Percentiles rank a stretch among this genome's conserved stretches.
Evolutionary conservation across 805 yeast species (phyloP).

Genomic region (Ogataea pini): DNA sequence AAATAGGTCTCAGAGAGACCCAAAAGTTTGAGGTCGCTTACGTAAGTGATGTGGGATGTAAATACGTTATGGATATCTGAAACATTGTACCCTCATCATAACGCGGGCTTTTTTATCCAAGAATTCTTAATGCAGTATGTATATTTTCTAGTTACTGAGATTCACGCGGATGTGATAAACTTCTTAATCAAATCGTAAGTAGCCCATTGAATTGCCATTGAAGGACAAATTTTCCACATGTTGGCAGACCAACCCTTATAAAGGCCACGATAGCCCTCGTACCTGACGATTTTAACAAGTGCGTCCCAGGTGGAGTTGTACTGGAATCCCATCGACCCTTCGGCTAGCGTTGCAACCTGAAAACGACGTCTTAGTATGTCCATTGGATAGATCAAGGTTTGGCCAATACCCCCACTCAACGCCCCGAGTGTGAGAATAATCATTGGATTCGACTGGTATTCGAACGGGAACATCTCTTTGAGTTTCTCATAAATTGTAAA

Average conservation of each 20-base stretch:
- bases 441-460: conserved; percentile 34
- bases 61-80: neutral
- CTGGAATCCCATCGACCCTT: conserved; percentile 75
- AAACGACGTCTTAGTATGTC: conserved; percentile 86
- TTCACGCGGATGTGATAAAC: conserved; percentile 16
- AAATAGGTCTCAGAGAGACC: neutral
- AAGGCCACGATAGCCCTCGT: conserved; percentile 74
- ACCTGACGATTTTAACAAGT: conserved; percentile 59
- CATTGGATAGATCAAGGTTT: conserved; percentile 86
- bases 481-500: conserved; percentile 86
- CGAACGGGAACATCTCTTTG: conserved; percentile 52
- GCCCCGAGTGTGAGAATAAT: conserved; percentile 81
- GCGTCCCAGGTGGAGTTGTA: conserved; percentile 81
- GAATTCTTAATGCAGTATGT: too few relatives aligned
- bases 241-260: conserved; percentile 79
- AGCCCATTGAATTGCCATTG: conserved; percentile 96
- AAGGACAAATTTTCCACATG: conserved; percentile 85
- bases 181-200: conserved; percentile 74
- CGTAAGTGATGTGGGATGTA: neutral
- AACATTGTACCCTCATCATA: too few relatives aligned
- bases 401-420: conserved; percentile 84
- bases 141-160: too few relatives aligned
- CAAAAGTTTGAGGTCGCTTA: neutral
- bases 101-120: too few relatives aligned
- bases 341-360: conserved; percentile 85